phyloP scores from a whole-genome alignment of 2,329 filamentous ascomycete genomes.

The Pestalotiopsis sp. region DNA sequence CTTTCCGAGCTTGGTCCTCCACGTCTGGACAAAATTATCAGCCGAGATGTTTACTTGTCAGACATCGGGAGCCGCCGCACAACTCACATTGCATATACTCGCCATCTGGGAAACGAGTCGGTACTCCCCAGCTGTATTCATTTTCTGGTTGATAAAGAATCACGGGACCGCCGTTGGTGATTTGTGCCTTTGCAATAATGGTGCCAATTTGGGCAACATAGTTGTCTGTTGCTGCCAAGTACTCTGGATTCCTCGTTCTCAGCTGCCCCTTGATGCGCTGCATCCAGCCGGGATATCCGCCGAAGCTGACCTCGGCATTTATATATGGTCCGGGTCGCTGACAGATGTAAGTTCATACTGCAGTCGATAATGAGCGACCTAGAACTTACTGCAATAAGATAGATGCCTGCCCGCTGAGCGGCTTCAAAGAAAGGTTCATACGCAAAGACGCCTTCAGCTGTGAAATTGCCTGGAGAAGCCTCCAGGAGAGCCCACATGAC shows the following conservation, averaged over 20 bases:
- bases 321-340: conserved; percentile 68
- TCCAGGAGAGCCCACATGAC: conserved; percentile 76
- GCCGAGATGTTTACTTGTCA: background rate
- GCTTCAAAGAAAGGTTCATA: conserved; percentile 75
- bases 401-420: conserved; percentile 73
- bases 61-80: background rate
- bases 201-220: conserved; percentile 62
- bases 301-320: conserved; percentile 74
- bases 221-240: conserved; percentile 66
- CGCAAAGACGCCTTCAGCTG: conserved; percentile 70
- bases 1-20: conserved; percentile 65
- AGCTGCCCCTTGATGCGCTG: conserved; percentile 64
- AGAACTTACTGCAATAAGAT: conserved; percentile 60
- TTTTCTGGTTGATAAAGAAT: conserved; percentile 81
- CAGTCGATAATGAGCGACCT: background rate
- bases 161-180: conserved; percentile 78
- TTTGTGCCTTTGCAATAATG: conserved; percentile 73
- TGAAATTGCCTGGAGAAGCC: conserved; percentile 69
- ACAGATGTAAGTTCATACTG: background rate
- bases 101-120: conserved; percentile 54
- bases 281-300: conserved; percentile 82
- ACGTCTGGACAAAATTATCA: conserved; percentile 42
- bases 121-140: conserved; percentile 58
- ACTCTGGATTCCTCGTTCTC: conserved; percentile 62
- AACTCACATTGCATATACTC: conserved; percentile 61